Base-by-base conservation (phyloP, 2,329 filamentous ascomycete genomes). In the Aspergillus glaucus region DNA sequence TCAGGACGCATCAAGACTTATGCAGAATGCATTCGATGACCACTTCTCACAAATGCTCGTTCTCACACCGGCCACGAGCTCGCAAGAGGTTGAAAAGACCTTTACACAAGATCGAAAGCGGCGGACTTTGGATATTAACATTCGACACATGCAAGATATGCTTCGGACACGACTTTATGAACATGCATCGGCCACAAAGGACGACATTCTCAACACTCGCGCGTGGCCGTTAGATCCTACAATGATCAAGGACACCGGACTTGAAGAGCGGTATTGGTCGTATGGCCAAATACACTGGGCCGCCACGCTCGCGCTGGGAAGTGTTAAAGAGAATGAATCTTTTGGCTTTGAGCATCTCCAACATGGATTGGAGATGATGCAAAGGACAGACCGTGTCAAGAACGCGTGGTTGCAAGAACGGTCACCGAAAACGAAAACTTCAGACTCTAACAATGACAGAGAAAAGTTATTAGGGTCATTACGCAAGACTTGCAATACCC, bases 101-200 rank as follows among this genome's bases (percentile, higher is more conserved):
- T 74, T 80, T 42, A 60, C 69, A n/a, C 64, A 72, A 41, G 78
- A 80, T 48, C 69, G 74, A 45, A 76, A 72, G 53, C 66, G 64
- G 47, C 69, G 75, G 21, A 76, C 73, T 28, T 61, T 71, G 46
- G 74, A 75, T 32, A 81, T 86, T 54, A 87, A 88, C 56, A 70
- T 84, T 49, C 74, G 82, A 9, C 82, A 87, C 62, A 70, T 87
- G 2, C 76, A 80, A 56, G 76, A 79, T 49, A 85, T 86, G 80
- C 70, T 87, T 56, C 61, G 63, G 50, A 64, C 63, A 53, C 59
- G 68, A 52, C 56, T 73, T 48, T 62, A 63, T 50, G 59, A 64
- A 54, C 58, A 60, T 42, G 55, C 58, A 26, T 59, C 55, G 2
- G 53, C 58, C n/a, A 58, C 67, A 24, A 62, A 65, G 45, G 61